phyloP scores from a whole-genome alignment of 208 protist genomes.

The Leishmania guyanensis region DNA sequence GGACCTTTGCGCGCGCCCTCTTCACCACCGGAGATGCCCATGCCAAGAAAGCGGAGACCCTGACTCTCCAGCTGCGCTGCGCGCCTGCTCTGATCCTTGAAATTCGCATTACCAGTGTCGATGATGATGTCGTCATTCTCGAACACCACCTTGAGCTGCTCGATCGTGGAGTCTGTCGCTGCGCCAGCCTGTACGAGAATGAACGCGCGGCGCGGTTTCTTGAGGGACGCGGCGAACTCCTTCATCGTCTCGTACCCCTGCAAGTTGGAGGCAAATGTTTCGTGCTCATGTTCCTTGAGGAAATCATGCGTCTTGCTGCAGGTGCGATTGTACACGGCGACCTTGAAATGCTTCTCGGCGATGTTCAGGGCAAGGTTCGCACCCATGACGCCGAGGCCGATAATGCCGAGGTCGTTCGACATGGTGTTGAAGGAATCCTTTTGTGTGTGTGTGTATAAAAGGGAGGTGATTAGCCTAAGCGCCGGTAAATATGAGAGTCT shows the following conservation, averaged over 20 bases:
- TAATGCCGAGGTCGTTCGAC: slow-evolving; percentile 95
- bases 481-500: not conserved
- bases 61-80: slow-evolving; percentile 77
- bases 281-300: slow-evolving; percentile 63
- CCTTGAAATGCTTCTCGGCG: slow-evolving; percentile 94
- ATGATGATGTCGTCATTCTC: slow-evolving; percentile 95
- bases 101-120: slow-evolving; percentile 97
- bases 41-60: slow-evolving; percentile 94
- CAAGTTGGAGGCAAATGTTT: slow-evolving; percentile 64
- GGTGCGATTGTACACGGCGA: slow-evolving; percentile 95
- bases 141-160: slow-evolving; percentile 81
- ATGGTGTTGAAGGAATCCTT: slow-evolving; percentile 24
- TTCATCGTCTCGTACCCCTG: slow-evolving; percentile 80
- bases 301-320: slow-evolving; percentile 85
- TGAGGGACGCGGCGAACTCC: slow-evolving; percentile 76
- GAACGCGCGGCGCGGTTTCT: slow-evolving; percentile 93
- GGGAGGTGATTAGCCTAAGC: not conserved
- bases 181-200: slow-evolving; percentile 98
- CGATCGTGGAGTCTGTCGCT: slow-evolving; percentile 95
- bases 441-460: slow-evolving; percentile 14
- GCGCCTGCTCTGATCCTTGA: slow-evolving; percentile 94
- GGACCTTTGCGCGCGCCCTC: slow-evolving; percentile 98
- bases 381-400: slow-evolving; percentile 99
- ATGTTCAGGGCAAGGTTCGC: slow-evolving; percentile 99
- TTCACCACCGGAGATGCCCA: slow-evolving; percentile 99